A percentile compares a stretch with the other conserved stretches of the same genome.
These are phyloP conservation scores for Kluyveromyces dobzhanskii DNA, from an alignment of 805 yeast genomes.

Conservation along the genomic window DNA sequence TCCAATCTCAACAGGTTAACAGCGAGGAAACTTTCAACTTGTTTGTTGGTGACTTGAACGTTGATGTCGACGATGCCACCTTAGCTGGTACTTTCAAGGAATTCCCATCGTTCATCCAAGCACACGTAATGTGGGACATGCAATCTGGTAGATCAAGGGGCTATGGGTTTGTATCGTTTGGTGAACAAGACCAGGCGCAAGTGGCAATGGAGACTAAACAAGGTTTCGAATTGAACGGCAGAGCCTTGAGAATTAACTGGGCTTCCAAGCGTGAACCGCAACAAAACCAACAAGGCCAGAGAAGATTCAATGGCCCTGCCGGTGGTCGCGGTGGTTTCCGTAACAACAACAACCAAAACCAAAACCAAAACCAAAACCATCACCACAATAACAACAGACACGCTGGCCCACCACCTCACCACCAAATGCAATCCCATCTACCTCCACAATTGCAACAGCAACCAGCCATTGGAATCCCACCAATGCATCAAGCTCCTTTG, in stretches of 20 bases:
- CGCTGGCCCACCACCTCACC: slow-evolving; percentile 14
- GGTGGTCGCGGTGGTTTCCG: slow-evolving; percentile 19
- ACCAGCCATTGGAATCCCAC: slow-evolving; percentile 14
- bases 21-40: slow-evolving; percentile 57
- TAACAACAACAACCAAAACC: slow-evolving; percentile 9
- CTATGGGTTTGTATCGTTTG: slow-evolving; percentile 81
- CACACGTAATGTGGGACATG: slow-evolving; percentile 97
- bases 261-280: slow-evolving; percentile 60
- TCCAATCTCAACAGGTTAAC: slow-evolving; percentile 63
- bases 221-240: slow-evolving; percentile 62
- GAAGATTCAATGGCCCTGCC: slow-evolving; percentile 8
- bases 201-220: slow-evolving; percentile 64
- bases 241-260: slow-evolving; percentile 82
- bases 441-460: slow-evolving; percentile 19
- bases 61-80: slow-evolving; percentile 74
- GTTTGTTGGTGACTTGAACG: slow-evolving; percentile 79
- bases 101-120: slow-evolving; percentile 60
- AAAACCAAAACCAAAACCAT: neutral
- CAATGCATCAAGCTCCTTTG: slow-evolving; percentile 14
- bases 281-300: slow-evolving; percentile 13
- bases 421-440: slow-evolving; percentile 17
- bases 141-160: slow-evolving; percentile 88
- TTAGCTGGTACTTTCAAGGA: slow-evolving; percentile 48
- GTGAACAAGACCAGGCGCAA: slow-evolving; percentile 61
- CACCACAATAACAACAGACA: slow-evolving; percentile 16